A percentile compares a stretch with the other conserved stretches of the same genome.
Conservation (phyloP, 2,329 filamentous ascomycete species). For the Thielaviopsis punctulata region DNA sequence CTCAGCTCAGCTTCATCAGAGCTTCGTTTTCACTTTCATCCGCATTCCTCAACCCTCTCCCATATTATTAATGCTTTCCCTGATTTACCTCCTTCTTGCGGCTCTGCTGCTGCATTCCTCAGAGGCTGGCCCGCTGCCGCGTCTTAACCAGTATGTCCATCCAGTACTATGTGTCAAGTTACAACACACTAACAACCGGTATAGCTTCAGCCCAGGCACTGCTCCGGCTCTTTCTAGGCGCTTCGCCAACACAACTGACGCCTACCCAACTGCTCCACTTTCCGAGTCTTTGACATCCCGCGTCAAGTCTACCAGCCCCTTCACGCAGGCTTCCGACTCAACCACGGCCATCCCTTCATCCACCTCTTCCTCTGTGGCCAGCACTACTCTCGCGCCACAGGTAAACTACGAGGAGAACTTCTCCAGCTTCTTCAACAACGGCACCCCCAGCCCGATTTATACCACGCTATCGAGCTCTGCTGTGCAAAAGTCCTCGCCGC, state of each 20-base stretch:
- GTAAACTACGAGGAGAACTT: conserved; percentile 1
- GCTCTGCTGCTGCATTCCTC: background rate
- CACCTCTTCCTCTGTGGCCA: background rate
- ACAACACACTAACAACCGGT: background rate
- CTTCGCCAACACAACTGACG: background rate
- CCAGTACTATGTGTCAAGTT: background rate
- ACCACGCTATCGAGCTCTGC: background rate
- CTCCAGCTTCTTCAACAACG: conserved; percentile 2
- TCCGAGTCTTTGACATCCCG: background rate
- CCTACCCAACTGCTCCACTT: background rate
- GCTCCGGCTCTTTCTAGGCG: background rate
- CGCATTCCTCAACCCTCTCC: background rate
- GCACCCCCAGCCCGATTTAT: conserved; percentile 10
- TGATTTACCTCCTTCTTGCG: background rate
- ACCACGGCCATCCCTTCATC: background rate
- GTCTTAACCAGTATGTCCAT: background rate
- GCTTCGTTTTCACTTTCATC: background rate
- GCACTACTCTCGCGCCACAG: too few relatives aligned
- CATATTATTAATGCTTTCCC: background rate
- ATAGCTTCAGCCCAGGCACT: background rate
- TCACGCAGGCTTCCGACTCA: background rate
- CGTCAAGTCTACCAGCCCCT: background rate
- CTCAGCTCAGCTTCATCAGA: background rate
- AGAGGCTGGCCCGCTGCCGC: background rate
- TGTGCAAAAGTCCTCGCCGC: background rate